A percentile compares a stretch with the other conserved stretches of the same genome.
These are phyloP conservation scores for Gymnopilus junonius DNA, from an alignment of 768 basidiomycete species.

Conservation along the genomic window DNA sequence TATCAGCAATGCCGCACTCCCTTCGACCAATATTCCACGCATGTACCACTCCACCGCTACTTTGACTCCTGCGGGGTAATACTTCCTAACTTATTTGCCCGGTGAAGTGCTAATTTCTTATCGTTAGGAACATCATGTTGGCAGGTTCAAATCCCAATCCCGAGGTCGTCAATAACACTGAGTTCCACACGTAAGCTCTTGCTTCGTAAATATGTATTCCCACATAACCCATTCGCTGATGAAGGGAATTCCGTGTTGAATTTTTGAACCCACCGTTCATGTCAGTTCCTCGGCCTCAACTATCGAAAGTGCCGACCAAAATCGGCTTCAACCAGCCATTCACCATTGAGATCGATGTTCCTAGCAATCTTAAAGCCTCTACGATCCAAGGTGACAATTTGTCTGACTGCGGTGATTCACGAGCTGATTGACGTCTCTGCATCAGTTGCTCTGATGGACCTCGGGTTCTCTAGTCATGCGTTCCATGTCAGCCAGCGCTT, in stretches of 20 bases:
- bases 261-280: conserved; percentile 47
- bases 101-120: neutral
- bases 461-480: conserved; percentile 43
- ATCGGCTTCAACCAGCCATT: conserved; percentile 38
- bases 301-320: conserved; percentile 34
- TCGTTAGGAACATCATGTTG: conserved; percentile 29
- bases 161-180: conserved; percentile 26
- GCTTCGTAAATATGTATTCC: neutral
- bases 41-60: conserved; percentile 66
- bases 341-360: conserved; percentile 33
- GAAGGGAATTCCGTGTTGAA: conserved; percentile 44
- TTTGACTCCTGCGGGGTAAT: conserved; percentile 50
- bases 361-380: conserved; percentile 24
- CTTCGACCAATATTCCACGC: conserved; percentile 47
- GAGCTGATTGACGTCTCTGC: neutral
- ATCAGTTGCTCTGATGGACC: conserved; percentile 37
- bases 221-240: neutral
- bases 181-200: conserved; percentile 24
- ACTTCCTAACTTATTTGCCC: no score
- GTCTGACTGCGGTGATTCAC: neutral
- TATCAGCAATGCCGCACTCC: conserved; percentile 47
- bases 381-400: conserved; percentile 30
- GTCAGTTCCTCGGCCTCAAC: conserved; percentile 34
- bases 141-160: conserved; percentile 52
- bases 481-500: conserved; percentile 42